A percentile compares a stretch with the other conserved stretches of the same genome.
phyloP scores from a whole-genome alignment of 352 stramenopile genomes.

The Globisporangium cederbergense region DNA sequence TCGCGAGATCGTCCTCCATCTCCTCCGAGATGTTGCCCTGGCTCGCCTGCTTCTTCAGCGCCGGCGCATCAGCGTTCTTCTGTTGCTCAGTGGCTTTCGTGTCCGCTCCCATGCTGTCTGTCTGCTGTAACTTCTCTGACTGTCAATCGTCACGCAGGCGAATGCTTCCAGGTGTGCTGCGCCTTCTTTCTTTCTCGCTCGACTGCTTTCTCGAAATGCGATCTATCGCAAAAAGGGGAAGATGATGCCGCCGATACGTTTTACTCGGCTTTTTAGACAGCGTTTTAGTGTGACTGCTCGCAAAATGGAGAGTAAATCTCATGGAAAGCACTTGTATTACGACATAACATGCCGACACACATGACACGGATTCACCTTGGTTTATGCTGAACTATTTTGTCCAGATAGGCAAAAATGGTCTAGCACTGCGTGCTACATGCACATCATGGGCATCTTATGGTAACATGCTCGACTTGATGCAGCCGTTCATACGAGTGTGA shows the following conservation, averaged over 20 bases:
- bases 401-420: too few relatives aligned
- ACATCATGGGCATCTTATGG: background rate
- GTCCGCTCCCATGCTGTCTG: background rate
- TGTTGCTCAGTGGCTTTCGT: slow-evolving; percentile 2
- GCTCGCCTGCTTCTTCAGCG: slow-evolving; percentile 71
- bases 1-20: slow-evolving; percentile 79
- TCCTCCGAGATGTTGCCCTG: slow-evolving; percentile 84
- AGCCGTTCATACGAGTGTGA: background rate
- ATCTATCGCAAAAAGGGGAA: slow-evolving; percentile 2
- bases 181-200: background rate
- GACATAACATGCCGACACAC: too few relatives aligned
- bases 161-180: slow-evolving; percentile 1
- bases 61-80: slow-evolving; percentile 3
- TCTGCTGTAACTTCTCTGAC: background rate
- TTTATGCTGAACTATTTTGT: too few relatives aligned
- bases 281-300: too few relatives aligned
- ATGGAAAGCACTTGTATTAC: too few relatives aligned
- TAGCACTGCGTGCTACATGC: too few relatives aligned
- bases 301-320: too few relatives aligned
- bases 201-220: background rate
- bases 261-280: too few relatives aligned
- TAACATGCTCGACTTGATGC: background rate
- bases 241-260: background rate
- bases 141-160: slow-evolving; percentile 1
- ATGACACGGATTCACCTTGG: too few relatives aligned